Conservation (phyloP, 78 protist species). For the Protostelium mycophagum region DNA sequence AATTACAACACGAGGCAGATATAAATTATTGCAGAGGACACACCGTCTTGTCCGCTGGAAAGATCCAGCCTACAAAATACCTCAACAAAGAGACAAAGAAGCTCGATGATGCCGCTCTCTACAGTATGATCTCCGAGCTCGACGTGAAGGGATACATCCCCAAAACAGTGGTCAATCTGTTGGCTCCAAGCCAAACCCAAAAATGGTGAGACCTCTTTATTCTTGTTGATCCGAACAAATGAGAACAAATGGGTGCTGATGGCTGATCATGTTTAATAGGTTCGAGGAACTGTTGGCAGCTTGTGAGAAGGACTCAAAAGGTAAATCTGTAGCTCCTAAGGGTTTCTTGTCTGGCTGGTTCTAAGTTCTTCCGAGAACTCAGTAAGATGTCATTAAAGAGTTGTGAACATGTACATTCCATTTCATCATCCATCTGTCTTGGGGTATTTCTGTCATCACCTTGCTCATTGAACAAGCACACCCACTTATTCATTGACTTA, state of each 20-base stretch:
- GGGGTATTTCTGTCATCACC: no score
- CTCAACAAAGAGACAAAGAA: neutral
- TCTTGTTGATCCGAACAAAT: no score
- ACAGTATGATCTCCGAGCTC: neutral
- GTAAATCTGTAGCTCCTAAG: neutral
- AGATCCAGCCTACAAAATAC: neutral
- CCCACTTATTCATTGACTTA: no score
- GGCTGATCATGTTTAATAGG: no score
- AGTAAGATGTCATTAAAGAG: no score
- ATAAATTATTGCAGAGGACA: neutral
- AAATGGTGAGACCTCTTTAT: neutral
- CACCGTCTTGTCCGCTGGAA: neutral
- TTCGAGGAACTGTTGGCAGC: neutral
- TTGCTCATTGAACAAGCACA: no score
- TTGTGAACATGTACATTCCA: no score
- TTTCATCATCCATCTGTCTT: no score
- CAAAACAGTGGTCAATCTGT: neutral
- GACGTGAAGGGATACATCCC: neutral
- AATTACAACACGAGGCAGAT: no score
- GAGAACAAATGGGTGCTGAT: no score
- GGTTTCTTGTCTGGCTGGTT: neutral
- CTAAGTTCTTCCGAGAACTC: no score
- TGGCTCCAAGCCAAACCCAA: neutral
- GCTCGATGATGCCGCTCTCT: neutral
- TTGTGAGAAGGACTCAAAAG: neutral